These are phyloP conservation scores for Termitomyces sp. DNA, from an alignment of 768 basidiomycete species.

Conservation along the genomic window DNA sequence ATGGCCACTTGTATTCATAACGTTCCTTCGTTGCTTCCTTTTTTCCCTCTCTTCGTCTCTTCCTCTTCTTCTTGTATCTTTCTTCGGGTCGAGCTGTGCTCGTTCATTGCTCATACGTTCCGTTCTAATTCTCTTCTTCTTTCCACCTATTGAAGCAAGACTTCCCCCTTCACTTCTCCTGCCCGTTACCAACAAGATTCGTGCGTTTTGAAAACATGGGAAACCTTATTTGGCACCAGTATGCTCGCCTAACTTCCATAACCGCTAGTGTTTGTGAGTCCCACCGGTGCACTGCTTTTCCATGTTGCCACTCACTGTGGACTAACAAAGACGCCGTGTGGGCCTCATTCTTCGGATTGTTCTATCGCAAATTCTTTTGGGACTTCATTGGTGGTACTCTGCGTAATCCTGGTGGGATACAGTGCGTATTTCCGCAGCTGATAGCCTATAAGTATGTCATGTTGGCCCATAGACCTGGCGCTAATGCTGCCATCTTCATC, in stretches of 20 bases:
- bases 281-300: neutral
- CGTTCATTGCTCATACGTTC: slow-evolving; percentile 16
- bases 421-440: slow-evolving; percentile 43
- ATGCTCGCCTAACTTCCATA: slow-evolving; percentile 62
- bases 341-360: slow-evolving; percentile 74
- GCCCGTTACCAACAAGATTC: slow-evolving; percentile 2
- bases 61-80: slow-evolving; percentile 13
- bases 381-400: slow-evolving; percentile 84
- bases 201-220: slow-evolving; percentile 40
- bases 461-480: slow-evolving; percentile 43
- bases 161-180: slow-evolving; percentile 22
- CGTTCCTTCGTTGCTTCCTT: slow-evolving; percentile 1
- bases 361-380: slow-evolving; percentile 95
- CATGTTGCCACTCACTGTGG: slow-evolving; percentile 1
- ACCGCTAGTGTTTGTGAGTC: slow-evolving; percentile 69
- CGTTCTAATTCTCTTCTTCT: slow-evolving; percentile 20
- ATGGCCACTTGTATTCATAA: neutral
- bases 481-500: slow-evolving; percentile 57
- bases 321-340: slow-evolving; percentile 59
- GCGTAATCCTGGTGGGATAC: slow-evolving; percentile 72
- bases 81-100: slow-evolving; percentile 26
- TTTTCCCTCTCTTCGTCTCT: slow-evolving; percentile 8
- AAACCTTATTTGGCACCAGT: slow-evolving; percentile 76
- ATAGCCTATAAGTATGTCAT: neutral
- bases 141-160: slow-evolving; percentile 31